Conservation (phyloP, 768 basidiomycete genomes). For the Russula sp. region DNA sequence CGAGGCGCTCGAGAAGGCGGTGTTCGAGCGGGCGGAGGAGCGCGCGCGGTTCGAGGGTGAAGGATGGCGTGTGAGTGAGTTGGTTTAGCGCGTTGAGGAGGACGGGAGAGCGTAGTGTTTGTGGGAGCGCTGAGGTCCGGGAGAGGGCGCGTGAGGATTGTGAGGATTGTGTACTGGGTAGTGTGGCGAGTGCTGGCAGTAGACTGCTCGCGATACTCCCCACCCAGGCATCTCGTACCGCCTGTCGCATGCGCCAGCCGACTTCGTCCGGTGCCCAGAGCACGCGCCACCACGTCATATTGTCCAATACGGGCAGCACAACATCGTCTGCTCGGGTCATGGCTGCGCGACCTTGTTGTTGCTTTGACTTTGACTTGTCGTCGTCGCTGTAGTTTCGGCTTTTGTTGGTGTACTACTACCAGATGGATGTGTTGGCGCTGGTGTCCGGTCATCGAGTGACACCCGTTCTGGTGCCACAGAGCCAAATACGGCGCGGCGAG, state of each 20-base stretch:
- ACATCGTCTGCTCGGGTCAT: conserved; percentile 13
- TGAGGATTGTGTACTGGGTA: conserved; percentile 16
- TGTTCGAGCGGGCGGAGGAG: conserved; percentile 27
- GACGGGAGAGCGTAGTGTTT: conserved; percentile 27
- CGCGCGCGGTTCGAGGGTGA: conserved; percentile 17
- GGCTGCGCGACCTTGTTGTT: conserved; percentile 19
- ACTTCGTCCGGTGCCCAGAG: conserved; percentile 28
- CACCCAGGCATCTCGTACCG: conserved; percentile 23
- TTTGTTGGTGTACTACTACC: not conserved
- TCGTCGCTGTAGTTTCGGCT: not conserved
- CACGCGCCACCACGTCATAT: conserved; percentile 26
- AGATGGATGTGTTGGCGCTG: not conserved
- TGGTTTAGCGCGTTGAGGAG: conserved; percentile 31
- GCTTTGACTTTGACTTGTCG: not conserved
- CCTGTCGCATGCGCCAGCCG: conserved; percentile 22
- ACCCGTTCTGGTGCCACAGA: not conserved
- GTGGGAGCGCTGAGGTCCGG: conserved; percentile 19
- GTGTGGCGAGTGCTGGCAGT: conserved; percentile 19
- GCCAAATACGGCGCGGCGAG: conserved; percentile 17
- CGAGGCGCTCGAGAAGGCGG: conserved; percentile 29
- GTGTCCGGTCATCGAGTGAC: not conserved
- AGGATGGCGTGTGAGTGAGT: conserved; percentile 23
- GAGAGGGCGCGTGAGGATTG: conserved; percentile 14
- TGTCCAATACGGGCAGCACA: conserved; percentile 14
- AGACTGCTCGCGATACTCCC: conserved; percentile 19